Conservation (phyloP, 2,329 filamentous ascomycete genomes). For the Seiridium cupressi region DNA sequence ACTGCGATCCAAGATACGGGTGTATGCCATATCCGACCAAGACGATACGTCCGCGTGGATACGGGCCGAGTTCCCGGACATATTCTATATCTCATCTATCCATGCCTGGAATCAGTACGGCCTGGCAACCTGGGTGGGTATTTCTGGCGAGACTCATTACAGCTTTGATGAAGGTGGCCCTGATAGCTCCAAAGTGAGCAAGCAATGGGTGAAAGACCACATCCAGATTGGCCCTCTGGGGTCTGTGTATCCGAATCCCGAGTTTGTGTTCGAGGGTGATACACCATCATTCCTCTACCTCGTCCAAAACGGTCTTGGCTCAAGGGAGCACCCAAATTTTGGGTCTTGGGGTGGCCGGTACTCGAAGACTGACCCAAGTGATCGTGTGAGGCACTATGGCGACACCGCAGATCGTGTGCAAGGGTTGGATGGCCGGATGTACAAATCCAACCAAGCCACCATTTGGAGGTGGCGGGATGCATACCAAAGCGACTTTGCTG, state of each 20-base stretch:
- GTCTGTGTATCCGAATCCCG: conserved; percentile 34
- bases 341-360: conserved; percentile 44
- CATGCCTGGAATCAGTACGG: conserved; percentile 53
- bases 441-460: conserved; percentile 16
- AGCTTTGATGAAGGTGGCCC: conserved; percentile 17
- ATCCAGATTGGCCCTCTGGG: conserved; percentile 41
- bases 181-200: conserved; percentile 27
- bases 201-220: conserved; percentile 44
- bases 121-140: conserved; percentile 54
- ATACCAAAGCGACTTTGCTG: conserved; percentile 31
- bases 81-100: conserved; percentile 46
- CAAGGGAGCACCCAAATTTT: conserved; percentile 37
- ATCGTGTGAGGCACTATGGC: neutral
- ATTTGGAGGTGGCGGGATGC: conserved; percentile 32
- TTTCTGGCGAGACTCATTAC: conserved; percentile 23
- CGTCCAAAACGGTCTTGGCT: conserved; percentile 41
- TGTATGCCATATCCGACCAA: conserved; percentile 50
- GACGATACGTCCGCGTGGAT: conserved; percentile 50
- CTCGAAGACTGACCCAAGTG: conserved; percentile 24
- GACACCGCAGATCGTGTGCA: neutral
- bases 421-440: neutral
- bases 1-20: conserved; percentile 24
- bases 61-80: conserved; percentile 40
- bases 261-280: conserved; percentile 46
- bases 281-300: conserved; percentile 41